These are phyloP conservation scores for Breviolum minutum DNA, from an alignment of 73 alveolate genomes.

Conservation along the genomic window DNA sequence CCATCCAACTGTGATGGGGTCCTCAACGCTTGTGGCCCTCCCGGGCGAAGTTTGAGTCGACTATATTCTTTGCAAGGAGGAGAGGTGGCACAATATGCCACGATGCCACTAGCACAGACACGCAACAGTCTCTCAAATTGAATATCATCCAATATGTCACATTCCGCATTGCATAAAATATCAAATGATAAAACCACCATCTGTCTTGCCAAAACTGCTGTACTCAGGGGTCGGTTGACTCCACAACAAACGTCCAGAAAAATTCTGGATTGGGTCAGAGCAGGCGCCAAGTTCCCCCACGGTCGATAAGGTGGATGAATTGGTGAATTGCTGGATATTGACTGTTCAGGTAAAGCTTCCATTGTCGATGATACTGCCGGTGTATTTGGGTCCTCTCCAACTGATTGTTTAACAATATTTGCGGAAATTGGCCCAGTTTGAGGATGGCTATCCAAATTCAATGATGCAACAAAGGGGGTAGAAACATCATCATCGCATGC, in stretches of 20 bases:
- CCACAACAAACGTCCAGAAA: background rate
- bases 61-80: background rate
- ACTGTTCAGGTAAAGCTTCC: background rate
- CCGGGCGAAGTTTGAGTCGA: background rate
- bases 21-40: background rate
- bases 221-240: background rate
- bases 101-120: background rate
- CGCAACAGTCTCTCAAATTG: background rate
- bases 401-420: too few species aligned
- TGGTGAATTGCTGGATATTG: too few species aligned
- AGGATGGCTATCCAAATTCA: too few species aligned
- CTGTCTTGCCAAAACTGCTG: background rate
- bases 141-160: background rate
- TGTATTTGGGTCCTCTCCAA: too few species aligned
- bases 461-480: too few species aligned
- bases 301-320: too few species aligned
- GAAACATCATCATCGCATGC: too few species aligned
- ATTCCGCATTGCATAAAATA: background rate
- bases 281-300: too few species aligned
- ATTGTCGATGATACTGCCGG: background rate
- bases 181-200: background rate
- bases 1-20: background rate
- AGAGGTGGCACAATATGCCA: background rate
- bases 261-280: too few species aligned
- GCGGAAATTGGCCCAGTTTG: too few species aligned